These are phyloP conservation scores for Ophiostoma angusticollis DNA, from an alignment of 2,329 filamentous ascomycete species.

Conservation along the genomic window DNA sequence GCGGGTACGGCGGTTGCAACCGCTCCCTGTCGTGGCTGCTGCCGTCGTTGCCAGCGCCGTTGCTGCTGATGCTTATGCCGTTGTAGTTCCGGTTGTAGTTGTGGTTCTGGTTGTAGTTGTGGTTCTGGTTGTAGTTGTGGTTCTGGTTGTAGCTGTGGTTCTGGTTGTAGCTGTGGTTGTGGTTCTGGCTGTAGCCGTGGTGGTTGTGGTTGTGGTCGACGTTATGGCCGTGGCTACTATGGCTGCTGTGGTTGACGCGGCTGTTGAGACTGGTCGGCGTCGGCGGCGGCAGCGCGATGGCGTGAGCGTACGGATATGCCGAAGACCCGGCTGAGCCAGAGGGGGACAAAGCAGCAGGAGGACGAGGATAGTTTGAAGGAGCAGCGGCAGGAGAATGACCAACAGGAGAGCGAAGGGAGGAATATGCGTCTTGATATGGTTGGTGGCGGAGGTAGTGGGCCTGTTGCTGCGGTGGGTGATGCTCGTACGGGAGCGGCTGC, in stretches of 20 bases:
- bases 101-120: too few species aligned
- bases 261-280: conserved; percentile 1
- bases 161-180: too few species aligned
- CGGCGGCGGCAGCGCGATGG: conserved; percentile 3
- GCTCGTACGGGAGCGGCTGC: conserved; percentile 8
- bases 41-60: conserved; percentile 5
- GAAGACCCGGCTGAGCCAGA: conserved; percentile 5
- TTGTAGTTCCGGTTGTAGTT: conserved; percentile 16
- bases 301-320: conserved; percentile 4
- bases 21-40: too few species aligned
- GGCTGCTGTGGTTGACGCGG: too few species aligned
- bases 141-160: too few species aligned
- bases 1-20: conserved; percentile 10
- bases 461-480: conserved; percentile 1
- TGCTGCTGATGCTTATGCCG: conserved; percentile 12
- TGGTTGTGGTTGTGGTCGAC: too few species aligned
- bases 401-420: conserved; percentile 9
- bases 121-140: too few species aligned
- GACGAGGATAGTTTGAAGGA: neutral
- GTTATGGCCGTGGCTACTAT: too few species aligned
- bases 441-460: neutral
- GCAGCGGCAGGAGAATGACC: neutral
- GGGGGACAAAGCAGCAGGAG: neutral
- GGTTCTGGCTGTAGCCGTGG: too few species aligned
- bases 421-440: conserved; percentile 13